Evolutionary conservation across 2,329 filamentous ascomycete genomes (phyloP), one percentile per base, ranked within the genome.

Genomic region (Fusarium cyanostomum): DNA sequence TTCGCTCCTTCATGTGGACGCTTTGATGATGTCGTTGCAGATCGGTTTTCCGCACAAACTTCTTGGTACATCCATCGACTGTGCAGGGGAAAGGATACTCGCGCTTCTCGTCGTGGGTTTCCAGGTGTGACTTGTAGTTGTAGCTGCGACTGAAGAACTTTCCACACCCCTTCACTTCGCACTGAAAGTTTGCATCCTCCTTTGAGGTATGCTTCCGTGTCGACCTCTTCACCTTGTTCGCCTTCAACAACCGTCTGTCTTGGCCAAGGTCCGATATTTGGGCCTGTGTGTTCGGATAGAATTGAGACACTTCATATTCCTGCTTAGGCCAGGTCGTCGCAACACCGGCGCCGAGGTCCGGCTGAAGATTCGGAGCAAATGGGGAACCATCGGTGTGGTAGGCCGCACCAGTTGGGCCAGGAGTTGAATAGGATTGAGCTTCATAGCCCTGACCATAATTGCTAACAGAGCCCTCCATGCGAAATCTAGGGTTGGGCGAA

Each of bases 121-220:
- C 89, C 83, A 94, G 84, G 74, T 96, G 93, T 27, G 92, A 90
- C 71, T 91, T 93, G 78, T 89, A 92, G 77, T 96, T 96, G 79
- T 94, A 96, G 70, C 87, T 89, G 61, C 93, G 83, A 65, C 91
- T 92, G 74, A 96, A 96, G 13, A 89, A 84, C 74, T 90, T 92
- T 7, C 89, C 88, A 72, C 93, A 97, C 2, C 88, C 82, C 56
- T 87, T 83, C 31, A 87, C 80, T 52, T 82, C 80, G 72, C 93
- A 96, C 62, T 85, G 82, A 75, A 86, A 90, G 67, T 88, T 91
- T 52, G 89, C 90, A 67, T 91, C 89, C 63, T 89, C 89, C 56
- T 84, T 84, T 15, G 88, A 87, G 3, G 86, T 89, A 67, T 84
- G 81, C 68, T 83, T 83, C 38, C 85, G 80, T 15, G 80, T 77